These are phyloP conservation scores for Aaosphaeria arxii DNA, from an alignment of 2,329 filamentous ascomycete species.

Conservation along the genomic window DNA sequence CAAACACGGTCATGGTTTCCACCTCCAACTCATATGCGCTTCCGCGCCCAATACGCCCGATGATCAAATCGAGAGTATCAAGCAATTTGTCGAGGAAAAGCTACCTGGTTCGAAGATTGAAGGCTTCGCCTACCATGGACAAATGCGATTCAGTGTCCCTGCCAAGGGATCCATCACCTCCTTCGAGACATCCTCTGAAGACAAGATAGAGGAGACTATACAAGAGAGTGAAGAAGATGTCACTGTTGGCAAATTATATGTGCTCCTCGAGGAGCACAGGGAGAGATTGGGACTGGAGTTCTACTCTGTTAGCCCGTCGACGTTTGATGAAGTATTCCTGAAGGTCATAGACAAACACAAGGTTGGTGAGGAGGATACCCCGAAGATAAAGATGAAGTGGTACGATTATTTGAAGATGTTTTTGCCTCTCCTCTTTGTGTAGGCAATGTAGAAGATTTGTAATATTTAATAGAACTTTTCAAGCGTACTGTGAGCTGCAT, in stretches of 20 bases:
- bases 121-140: constrained; percentile 14
- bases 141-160: constrained; percentile 15
- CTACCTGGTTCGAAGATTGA: constrained; percentile 61
- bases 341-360: constrained; percentile 62
- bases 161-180: constrained; percentile 2
- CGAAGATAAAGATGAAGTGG: constrained; percentile 11
- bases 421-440: constrained; percentile 1
- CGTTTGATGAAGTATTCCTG: constrained; percentile 84
- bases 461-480: no score
- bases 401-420: constrained; percentile 8
- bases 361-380: constrained; percentile 14
- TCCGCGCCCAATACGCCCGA: constrained; percentile 68
- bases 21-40: constrained; percentile 73
- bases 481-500: no score
- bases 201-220: constrained; percentile 5
- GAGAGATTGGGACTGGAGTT: constrained; percentile 69
- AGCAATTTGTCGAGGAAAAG: constrained; percentile 58
- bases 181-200: background rate
- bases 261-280: constrained; percentile 68
- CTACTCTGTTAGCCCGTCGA: constrained; percentile 80
- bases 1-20: constrained; percentile 71
- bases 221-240: constrained; percentile 1
- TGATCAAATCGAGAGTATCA: constrained; percentile 63
- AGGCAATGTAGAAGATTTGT: no score
- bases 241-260: constrained; percentile 56